Base-by-base conservation (phyloP, 305 asterid species). In the Andrographis paniculata region DNA sequence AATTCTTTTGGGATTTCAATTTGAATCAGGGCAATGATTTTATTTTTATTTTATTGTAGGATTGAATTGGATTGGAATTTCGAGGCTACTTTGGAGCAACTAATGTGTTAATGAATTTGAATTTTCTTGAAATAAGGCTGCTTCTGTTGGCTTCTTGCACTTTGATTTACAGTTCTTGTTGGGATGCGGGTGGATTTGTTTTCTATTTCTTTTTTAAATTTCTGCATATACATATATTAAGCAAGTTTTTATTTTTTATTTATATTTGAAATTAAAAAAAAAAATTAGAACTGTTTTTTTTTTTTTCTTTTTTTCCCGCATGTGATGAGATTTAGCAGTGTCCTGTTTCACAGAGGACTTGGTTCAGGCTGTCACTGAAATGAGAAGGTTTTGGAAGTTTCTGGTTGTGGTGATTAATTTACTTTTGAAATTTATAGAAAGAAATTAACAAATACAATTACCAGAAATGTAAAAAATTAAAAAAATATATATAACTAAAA, bases 21-120 rank as follows among this genome's bases (percentile, higher is more conserved):
- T 75, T 61, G 84, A 68, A 69, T 38, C 35, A 53, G 60, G n/a
- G n/a, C n/a, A n/a, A n/a, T n/a, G n/a, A n/a, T n/a, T n/a, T n/a
- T n/a, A n/a, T n/a, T n/a, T n/a, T n/a, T n/a, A n/a, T n/a, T n/a
- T n/a, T n/a, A n/a, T n/a, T n/a, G n/a, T n/a, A n/a, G 60, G 15
- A 23, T 9, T 28, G 44, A 50, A 58, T 30, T 48, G 38, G 51
- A 49, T 57, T 68, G 3, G 40, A 1, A 35, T 28, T 66, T 66
- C 78, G 76, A 70, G 86, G 84, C 53, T 45, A 28, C 54, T 41
- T 35, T 43, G 59, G 56, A 18, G 53, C 28, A 51, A 52, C 57
- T 42, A 52, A 58, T 37, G 56, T 43, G 53, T 65, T 27, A 61
- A 23, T 39, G 65, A 59, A 56, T 77, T 82, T 73, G 80, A 70